Percentiles rank a stretch among this genome's conserved stretches.
These are phyloP conservation scores for Camellia granthamiana DNA, from an alignment of 148 eudicot species.

Conservation along the genomic window DNA sequence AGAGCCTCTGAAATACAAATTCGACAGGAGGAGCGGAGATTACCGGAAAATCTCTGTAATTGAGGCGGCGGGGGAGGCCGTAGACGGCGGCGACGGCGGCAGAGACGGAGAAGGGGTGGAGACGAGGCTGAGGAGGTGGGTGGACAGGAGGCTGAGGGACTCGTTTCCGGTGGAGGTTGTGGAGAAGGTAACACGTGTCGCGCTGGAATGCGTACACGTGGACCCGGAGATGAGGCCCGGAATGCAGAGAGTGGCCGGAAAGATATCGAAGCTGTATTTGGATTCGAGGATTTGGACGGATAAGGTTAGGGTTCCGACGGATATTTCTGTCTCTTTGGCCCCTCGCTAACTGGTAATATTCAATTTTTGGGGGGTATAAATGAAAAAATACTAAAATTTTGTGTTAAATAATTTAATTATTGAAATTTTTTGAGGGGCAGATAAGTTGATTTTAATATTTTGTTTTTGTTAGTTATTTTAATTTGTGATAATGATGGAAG, in stretches of 20 bases:
- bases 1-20: constrained; percentile 57
- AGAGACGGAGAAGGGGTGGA: constrained; percentile 28
- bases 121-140: constrained; percentile 63
- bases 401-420: no score
- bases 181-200: constrained; percentile 53
- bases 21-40: constrained; percentile 41
- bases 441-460: no score
- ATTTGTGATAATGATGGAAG: neutral
- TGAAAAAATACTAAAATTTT: no score
- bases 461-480: no score
- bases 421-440: no score
- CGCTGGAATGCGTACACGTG: constrained; percentile 62
- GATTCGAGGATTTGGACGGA: constrained; percentile 68
- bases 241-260: constrained; percentile 74
- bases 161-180: constrained; percentile 90
- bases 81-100: constrained; percentile 21
- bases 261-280: constrained; percentile 66
- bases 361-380: no score
- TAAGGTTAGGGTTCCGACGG: constrained; percentile 41
- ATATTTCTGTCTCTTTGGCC: constrained; percentile 52
- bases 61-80: constrained; percentile 49
- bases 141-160: constrained; percentile 70
- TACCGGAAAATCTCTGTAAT: constrained; percentile 44
- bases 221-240: constrained; percentile 59
- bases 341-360: constrained; percentile 30